Conservation (phyloP, 352 stramenopile genomes). For the Pythium sp. region DNA sequence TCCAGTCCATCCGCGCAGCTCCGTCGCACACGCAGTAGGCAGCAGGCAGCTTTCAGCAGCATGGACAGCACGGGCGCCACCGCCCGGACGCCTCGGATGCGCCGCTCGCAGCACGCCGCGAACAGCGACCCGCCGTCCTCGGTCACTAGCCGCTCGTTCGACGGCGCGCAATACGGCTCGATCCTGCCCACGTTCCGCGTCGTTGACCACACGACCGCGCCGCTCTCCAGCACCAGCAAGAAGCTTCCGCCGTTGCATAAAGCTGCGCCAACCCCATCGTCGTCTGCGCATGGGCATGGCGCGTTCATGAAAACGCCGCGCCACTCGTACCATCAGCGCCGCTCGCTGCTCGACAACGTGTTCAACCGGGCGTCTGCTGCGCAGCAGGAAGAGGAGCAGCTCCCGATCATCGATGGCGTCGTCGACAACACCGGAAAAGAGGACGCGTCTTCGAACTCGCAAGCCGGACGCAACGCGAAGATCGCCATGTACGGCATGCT, state of each 20-base stretch:
- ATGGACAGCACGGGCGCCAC: conserved; percentile 86
- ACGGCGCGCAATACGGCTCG: conserved; percentile 26
- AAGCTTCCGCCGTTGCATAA: conserved; percentile 16
- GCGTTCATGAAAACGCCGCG: conserved; percentile 43
- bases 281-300: background rate
- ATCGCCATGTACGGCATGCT: conserved; percentile 87
- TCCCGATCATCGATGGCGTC: conserved; percentile 8
- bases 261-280: background rate
- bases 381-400: conserved; percentile 14
- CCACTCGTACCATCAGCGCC: conserved; percentile 48
- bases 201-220: background rate
- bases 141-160: conserved; percentile 30
- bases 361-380: conserved; percentile 5
- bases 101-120: conserved; percentile 24
- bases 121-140: conserved; percentile 21
- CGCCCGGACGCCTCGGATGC: conserved; percentile 55
- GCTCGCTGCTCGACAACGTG: conserved; percentile 10
- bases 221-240: background rate
- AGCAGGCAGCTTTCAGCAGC: background rate
- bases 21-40: too few relatives aligned
- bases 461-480: conserved; percentile 37
- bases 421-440: background rate
- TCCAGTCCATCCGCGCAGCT: background rate
- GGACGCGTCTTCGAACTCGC: conserved; percentile 1
- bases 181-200: conserved; percentile 18